A percentile compares a stretch with the other conserved stretches of the same genome.
phyloP scores from a whole-genome alignment of 2,329 filamentous ascomycete species.

The Verticillium albo-atrum region DNA sequence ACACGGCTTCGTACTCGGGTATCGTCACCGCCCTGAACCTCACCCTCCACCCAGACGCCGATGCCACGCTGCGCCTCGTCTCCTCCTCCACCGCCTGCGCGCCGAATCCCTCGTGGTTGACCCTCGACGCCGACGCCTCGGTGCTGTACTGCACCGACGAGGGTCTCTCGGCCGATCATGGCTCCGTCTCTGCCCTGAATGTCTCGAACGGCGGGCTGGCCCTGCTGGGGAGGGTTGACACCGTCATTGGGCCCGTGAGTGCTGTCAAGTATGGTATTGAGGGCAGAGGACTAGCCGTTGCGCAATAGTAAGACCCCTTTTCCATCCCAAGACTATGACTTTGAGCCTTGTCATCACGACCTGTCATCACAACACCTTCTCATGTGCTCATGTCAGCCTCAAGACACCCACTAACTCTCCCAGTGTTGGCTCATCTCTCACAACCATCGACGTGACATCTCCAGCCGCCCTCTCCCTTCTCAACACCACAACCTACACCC shows the following conservation, averaged over 20 bases:
- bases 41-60: slow-evolving; percentile 18
- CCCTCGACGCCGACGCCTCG: slow-evolving; percentile 43
- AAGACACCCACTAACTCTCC: neutral
- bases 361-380: neutral
- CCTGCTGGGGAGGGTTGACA: slow-evolving; percentile 28
- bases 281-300: slow-evolving; percentile 34
- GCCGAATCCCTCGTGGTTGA: slow-evolving; percentile 55
- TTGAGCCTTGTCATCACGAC: neutral
- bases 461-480: slow-evolving; percentile 28
- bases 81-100: slow-evolving; percentile 44
- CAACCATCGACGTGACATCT: slow-evolving; percentile 38
- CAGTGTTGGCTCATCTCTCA: slow-evolving; percentile 36
- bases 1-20: slow-evolving; percentile 44
- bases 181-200: slow-evolving; percentile 39
- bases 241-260: slow-evolving; percentile 37
- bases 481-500: slow-evolving; percentile 33
- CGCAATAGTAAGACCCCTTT: slow-evolving; percentile 38
- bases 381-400: neutral
- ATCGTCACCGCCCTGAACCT: slow-evolving; percentile 43
- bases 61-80: slow-evolving; percentile 33
- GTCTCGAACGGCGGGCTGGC: slow-evolving; percentile 34
- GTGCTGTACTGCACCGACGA: slow-evolving; percentile 59
- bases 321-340: no score
- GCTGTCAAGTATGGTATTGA: slow-evolving; percentile 36
- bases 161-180: slow-evolving; percentile 40